A percentile compares a stretch with the other conserved stretches of the same genome.
phyloP scores from a whole-genome alignment of 306 rosid genomes.

The Hylodesmum podocarpum region DNA sequence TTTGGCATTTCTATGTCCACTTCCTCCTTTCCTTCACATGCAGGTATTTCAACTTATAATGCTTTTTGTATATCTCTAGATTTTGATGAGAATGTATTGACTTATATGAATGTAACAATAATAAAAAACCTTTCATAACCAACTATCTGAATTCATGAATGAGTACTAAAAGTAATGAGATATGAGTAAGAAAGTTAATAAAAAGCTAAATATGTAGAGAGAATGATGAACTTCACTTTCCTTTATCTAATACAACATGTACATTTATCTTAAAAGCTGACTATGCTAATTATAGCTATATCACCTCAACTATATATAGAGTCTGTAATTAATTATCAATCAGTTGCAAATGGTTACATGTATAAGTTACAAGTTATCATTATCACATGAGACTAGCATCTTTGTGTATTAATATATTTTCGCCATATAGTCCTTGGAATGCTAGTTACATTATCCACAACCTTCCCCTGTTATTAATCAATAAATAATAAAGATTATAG shows the following conservation, averaged over 20 bases:
- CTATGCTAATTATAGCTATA: background rate
- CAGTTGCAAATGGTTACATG: too few relatives aligned
- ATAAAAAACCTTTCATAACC: background rate
- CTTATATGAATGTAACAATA: background rate
- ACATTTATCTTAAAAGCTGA: background rate
- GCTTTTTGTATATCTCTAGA: background rate
- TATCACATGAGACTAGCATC: too few relatives aligned
- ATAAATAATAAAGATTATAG: background rate
- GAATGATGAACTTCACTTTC: background rate
- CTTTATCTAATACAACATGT: background rate
- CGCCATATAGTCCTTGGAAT: too few relatives aligned
- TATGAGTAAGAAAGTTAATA: background rate
- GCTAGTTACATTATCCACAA: too few relatives aligned
- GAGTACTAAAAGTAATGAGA: background rate
- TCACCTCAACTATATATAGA: background rate
- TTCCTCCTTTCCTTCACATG: slow-evolving; percentile 73
- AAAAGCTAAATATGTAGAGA: background rate
- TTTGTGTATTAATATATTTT: too few relatives aligned
- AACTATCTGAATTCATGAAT: background rate
- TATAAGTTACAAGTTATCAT: too few relatives aligned
- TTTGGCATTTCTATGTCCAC: slow-evolving; percentile 64
- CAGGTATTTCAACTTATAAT: slow-evolving; percentile 45
- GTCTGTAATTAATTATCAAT: background rate
- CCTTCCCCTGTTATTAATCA: background rate
- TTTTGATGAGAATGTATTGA: background rate